Conservation (phyloP, 2,329 filamentous ascomycete species). For the Beauveria bassiana region DNA sequence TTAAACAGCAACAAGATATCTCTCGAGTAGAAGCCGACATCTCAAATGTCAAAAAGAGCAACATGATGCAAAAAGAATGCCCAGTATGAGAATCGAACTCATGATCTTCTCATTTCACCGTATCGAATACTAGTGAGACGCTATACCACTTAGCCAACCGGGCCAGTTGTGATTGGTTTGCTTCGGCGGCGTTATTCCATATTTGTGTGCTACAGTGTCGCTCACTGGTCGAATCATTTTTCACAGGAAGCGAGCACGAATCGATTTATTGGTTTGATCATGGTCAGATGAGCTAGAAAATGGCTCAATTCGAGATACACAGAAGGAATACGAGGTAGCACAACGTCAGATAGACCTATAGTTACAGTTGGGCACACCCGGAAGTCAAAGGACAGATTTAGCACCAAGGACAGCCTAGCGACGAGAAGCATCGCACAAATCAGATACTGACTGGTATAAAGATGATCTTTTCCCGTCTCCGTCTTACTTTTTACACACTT, state of each 20-base stretch:
- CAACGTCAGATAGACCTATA: neutral
- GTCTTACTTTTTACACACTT: neutral
- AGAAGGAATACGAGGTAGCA: neutral
- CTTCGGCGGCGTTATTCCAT: neutral
- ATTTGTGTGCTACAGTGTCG: neutral
- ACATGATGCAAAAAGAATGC: constrained; percentile 13
- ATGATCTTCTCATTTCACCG: constrained; percentile 24
- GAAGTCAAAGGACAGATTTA: neutral
- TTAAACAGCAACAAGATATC: too few species aligned
- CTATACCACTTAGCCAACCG: constrained; percentile 29
- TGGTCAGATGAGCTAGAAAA: neutral
- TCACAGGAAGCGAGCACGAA: neutral
- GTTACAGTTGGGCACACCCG: neutral
- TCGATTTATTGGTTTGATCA: neutral
- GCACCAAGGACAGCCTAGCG: neutral
- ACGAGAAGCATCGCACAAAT: neutral
- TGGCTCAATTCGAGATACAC: neutral
- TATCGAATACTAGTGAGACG: constrained; percentile 26
- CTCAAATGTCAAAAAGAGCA: too few species aligned
- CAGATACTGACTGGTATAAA: neutral
- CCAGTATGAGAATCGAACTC: constrained; percentile 27
- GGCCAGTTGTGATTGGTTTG: constrained; percentile 13
- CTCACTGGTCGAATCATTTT: neutral
- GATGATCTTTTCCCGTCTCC: neutral
- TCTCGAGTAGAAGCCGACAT: too few species aligned